Base-by-base conservation (phyloP, 2,329 filamentous ascomycete species). In the Bipolaris sorokiniana region DNA sequence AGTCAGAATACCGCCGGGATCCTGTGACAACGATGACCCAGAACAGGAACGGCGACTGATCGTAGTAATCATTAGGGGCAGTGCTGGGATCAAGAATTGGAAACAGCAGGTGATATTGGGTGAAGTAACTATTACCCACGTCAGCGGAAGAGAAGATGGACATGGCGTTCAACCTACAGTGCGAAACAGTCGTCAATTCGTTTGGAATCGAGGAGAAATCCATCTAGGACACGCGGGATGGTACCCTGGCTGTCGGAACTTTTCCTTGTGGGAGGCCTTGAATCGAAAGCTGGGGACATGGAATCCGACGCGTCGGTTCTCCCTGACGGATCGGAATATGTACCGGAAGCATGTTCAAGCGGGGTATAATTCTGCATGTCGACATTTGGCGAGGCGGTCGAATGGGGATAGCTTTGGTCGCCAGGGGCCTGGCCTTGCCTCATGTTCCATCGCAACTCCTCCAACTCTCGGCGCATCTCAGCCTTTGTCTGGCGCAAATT, bases 21-120 rank as follows among this genome's bases (percentile, higher is more conserved):
- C 77, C 77, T 11, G 77, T 75, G 46, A 75, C 73, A 6, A 78
- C 65, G 18, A 79, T 76, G 13, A 65, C 66, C 77, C 77, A 79
- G 61, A 78, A 79, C 3, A 79, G 63, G 54, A 77, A 75, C 16
- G 71, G 70, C 2, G 70, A 76, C 13, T 68, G 49, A 1, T 75
- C 69, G 50, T 71, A 73, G 54, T 69, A 75, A 10, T 74, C 71
- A 48, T 75, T 75, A 7, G 74, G 69, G 5, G 58, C 59, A 45
- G 71, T 28, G 16, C 64, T 64, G 13, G 67, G 49, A 48, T 76
- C 73, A 38, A 77, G 58, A 48, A 77, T 72, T 3, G 74, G 73
- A 41, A 76, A 69, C 1, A 73, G 57, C 6, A 69, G 60, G 38
- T 75, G 71, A 49, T 76, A 75, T 49, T 74, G 69, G 0, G 67